Evolutionary conservation across 2,329 filamentous ascomycete genomes (phyloP), one percentile per base, ranked within the genome.

Genomic region (Hypoxylon sp.): DNA sequence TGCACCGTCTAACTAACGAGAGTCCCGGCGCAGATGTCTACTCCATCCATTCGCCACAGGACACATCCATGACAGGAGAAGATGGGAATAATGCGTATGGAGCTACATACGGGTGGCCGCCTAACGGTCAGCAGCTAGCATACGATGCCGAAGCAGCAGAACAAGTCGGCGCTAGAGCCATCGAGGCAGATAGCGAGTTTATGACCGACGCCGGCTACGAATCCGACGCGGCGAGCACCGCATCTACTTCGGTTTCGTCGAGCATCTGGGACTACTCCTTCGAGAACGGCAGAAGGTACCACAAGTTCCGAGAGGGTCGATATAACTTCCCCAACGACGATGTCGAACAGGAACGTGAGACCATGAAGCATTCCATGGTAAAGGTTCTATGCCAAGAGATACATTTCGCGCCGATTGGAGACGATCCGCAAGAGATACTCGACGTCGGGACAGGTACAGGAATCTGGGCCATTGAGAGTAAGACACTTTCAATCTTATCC

Each of bases 311-410:
- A 28, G 73, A 80, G 56, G 79, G 79, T 4, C 66, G 74, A 1
- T 78, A 78, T 34, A 72, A 75, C 26, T 76, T 79, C 56, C 78
- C 78, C 15, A 81, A 82, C 59, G 80, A 82, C 55, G 76, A 80
- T n/a, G 67, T 72, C 2, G 80, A 82, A 64, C 80, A 81, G 65
- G 78, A 79, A 62, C 71, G 81, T 20, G 79, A 82, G 66, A 66
- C 74, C 52, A 71, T 71, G 70, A 73, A 73, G 54, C 70, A 71
- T 49, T 50, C 63, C 24, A 70, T 71, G 67, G 57, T 71, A 7
- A 71, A 70, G 37, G 22, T 70, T 34, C 50, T 71, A 8, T 66
- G 78, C 78, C 59, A 80, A 41, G 34, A 59, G 34, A 43, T 71
- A 10, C 65, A 71, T 44, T 71, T 71, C 48, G 69, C 69, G 2